These are phyloP conservation scores for Casuarina equisetifolia DNA, from an alignment of 306 rosid genomes.

Conservation along the genomic window DNA sequence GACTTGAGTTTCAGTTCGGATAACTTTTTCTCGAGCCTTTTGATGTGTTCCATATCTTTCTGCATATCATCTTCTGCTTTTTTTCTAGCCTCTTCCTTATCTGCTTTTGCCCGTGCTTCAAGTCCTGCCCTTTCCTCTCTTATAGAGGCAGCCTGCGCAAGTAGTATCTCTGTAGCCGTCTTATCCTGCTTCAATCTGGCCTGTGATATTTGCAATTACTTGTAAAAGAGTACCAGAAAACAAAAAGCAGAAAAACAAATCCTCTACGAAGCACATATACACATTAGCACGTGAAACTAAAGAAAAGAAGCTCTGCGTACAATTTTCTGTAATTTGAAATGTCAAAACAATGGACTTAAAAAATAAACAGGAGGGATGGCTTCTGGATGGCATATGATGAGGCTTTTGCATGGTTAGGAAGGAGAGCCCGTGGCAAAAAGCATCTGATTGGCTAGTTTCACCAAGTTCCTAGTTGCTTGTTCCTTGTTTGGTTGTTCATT, in stretches of 20 bases:
- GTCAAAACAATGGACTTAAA: not conserved
- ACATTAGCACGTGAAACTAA: not conserved
- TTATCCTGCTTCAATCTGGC: conserved; percentile 45
- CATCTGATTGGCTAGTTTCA: not conserved
- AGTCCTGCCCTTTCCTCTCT: conserved; percentile 47
- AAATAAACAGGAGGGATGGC: conserved; percentile 1
- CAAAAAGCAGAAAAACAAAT: not conserved
- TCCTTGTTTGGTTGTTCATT: not conserved
- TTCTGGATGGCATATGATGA: not conserved
- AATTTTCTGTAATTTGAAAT: conserved; percentile 1
- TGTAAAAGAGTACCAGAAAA: conserved; percentile 7
- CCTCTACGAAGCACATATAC: conserved; percentile 22
- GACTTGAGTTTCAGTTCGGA: conserved; percentile 29
- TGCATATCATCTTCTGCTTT: conserved; percentile 44
- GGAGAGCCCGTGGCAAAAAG: not conserved
- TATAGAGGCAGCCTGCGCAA: conserved; percentile 44
- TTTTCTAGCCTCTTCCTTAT: conserved; percentile 44
- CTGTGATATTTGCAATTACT: conserved; percentile 39
- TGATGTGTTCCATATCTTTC: conserved; percentile 44
- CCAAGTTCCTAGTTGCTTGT: not conserved
- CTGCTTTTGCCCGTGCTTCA: conserved; percentile 37
- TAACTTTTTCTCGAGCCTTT: conserved; percentile 46
- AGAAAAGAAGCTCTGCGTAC: not conserved
- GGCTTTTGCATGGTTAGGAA: not conserved
- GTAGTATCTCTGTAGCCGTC: conserved; percentile 43